Conservation (phyloP, 495 filamentous ascomycete genomes). For the Lentithecium fluviatile region DNA sequence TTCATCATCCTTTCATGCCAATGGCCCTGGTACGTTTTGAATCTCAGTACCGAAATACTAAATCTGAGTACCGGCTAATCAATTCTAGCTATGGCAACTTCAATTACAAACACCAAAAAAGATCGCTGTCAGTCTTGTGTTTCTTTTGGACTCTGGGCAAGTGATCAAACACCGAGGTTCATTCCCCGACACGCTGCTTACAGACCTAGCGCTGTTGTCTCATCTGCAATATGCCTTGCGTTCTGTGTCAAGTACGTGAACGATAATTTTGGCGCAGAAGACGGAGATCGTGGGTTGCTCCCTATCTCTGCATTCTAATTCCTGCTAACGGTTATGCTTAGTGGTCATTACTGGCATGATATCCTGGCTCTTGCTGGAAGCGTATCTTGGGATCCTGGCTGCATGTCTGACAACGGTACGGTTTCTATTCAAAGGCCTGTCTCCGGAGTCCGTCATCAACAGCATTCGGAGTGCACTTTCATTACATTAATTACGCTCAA, state of each 20-base stretch:
- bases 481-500: not conserved
- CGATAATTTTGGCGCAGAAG: not conserved
- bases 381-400: not conserved
- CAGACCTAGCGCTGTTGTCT: not conserved
- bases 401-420: not conserved
- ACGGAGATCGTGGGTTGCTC: not conserved
- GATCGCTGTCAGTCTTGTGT: not conserved
- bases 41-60: too few species aligned
- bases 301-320: not conserved
- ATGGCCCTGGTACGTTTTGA: not conserved
- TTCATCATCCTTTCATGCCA: not conserved
- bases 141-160: not conserved
- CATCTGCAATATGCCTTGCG: not conserved
- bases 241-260: not conserved
- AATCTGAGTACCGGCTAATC: too few species aligned
- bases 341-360: not conserved
- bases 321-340: not conserved
- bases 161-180: not conserved
- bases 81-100: not conserved
- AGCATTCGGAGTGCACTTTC: not conserved
- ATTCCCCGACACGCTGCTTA: not conserved
- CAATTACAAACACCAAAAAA: not conserved
- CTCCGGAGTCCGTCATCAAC: not conserved
- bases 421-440: not conserved
- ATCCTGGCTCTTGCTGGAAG: not conserved